phyloP scores from a whole-genome alignment of 148 eudicot species.

The Mesembryanthemum crystallinum region DNA sequence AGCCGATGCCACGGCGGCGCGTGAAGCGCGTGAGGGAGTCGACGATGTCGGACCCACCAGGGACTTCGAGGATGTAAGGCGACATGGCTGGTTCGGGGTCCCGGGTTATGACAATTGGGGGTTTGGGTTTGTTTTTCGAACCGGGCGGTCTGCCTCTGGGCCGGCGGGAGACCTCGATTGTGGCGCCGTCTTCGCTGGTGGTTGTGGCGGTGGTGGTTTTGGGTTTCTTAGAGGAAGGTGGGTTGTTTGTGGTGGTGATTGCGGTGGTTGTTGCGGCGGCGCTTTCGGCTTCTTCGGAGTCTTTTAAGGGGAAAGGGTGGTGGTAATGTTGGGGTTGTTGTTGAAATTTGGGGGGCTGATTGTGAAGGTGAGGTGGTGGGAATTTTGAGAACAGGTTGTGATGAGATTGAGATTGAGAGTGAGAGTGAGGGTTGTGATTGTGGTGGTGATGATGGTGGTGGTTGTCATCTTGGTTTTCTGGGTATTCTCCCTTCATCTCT shows the following conservation, averaged over 20 bases:
- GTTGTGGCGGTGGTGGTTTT: slow-evolving; percentile 14
- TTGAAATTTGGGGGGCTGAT: not conserved
- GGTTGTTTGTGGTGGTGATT: slow-evolving; percentile 7
- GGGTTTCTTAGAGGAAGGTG: slow-evolving; percentile 19
- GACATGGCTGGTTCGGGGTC: slow-evolving; percentile 55
- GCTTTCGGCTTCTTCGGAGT: slow-evolving; percentile 42
- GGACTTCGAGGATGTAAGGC: slow-evolving; percentile 57
- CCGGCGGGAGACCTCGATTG: slow-evolving; percentile 54
- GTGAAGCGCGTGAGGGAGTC: slow-evolving; percentile 48
- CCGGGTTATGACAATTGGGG: slow-evolving; percentile 46
- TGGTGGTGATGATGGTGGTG: not conserved
- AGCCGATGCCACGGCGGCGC: slow-evolving; percentile 39
- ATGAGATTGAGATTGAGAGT: no score
- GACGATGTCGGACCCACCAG: slow-evolving; percentile 43
- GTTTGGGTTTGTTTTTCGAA: slow-evolving; percentile 75
- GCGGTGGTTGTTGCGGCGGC: slow-evolving; percentile 13
- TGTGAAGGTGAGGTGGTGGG: not conserved
- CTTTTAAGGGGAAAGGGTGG: slow-evolving; percentile 5
- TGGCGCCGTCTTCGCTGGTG: slow-evolving; percentile 43
- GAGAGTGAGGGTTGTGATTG: not conserved
- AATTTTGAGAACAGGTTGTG: not conserved
- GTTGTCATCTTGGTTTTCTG: not conserved
- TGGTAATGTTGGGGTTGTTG: not conserved
- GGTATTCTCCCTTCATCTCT: not conserved
- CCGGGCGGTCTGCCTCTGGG: slow-evolving; percentile 93